Conservation (phyloP, 2,329 filamentous ascomycete genomes). For the Penicillium sp. region DNA sequence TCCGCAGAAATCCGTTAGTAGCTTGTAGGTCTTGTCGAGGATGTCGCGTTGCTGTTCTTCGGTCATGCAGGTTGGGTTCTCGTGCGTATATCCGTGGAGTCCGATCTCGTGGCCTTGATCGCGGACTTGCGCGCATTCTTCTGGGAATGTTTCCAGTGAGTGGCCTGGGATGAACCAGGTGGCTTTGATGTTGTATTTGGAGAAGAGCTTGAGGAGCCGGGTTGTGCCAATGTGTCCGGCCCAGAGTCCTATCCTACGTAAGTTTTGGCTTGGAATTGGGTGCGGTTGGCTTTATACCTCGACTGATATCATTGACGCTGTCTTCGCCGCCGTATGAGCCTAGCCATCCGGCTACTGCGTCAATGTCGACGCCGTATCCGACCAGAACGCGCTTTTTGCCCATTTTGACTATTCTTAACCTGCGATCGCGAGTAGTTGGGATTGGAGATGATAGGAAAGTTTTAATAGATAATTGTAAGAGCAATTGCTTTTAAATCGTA, state of each 20-base stretch:
- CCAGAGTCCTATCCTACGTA: conserved; percentile 53
- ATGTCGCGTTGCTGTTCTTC: conserved; percentile 75
- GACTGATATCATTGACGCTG: conserved; percentile 69
- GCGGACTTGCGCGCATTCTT: conserved; percentile 62
- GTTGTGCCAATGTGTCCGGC: conserved; percentile 67
- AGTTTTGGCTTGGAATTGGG: not conserved
- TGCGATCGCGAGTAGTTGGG: not conserved
- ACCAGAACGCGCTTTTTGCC: conserved; percentile 55
- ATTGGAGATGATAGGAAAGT: not conserved
- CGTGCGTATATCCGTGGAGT: conserved; percentile 72
- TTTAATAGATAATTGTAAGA: not conserved
- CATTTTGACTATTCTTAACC: conserved; percentile 13
- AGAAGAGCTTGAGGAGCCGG: conserved; percentile 69
- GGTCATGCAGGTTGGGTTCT: conserved; percentile 72
- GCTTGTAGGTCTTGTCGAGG: conserved; percentile 72
- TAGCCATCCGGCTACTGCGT: conserved; percentile 75
- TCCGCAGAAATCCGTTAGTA: conserved; percentile 72
- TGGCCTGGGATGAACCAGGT: conserved; percentile 68
- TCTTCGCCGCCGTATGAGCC: conserved; percentile 75
- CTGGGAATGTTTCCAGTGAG: conserved; percentile 65
- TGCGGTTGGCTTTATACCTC: conserved; percentile 48
- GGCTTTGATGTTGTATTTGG: conserved; percentile 71
- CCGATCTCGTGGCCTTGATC: conserved; percentile 67
- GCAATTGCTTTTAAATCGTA: not conserved
- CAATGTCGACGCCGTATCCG: conserved; percentile 71